Evolutionary conservation across 352 stramenopile species (phyloP).

Genomic region (Lagenidium sp.): DNA sequence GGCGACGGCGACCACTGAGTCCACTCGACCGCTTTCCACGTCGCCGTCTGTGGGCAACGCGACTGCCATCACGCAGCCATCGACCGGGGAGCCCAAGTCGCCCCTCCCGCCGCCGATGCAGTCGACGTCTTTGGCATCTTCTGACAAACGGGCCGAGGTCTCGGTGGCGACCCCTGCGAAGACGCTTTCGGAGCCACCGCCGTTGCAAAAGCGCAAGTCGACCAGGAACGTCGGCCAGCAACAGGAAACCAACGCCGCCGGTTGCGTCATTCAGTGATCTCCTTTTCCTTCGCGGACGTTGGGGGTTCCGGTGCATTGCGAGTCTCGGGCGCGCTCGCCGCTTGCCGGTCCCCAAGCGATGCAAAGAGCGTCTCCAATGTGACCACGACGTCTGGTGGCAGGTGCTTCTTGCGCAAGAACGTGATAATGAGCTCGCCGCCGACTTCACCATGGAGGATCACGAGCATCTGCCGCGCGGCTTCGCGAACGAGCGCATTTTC

Average conservation of each 20-base stretch:
- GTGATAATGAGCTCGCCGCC: slow-evolving; percentile 14
- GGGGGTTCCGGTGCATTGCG: not conserved
- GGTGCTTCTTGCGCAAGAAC: slow-evolving; percentile 6
- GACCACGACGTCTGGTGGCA: not conserved
- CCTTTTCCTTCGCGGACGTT: not conserved
- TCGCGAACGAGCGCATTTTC: slow-evolving; percentile 29
- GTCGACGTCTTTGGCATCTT: no score
- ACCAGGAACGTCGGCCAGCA: slow-evolving; percentile 1
- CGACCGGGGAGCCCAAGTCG: no score
- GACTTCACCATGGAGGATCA: slow-evolving; percentile 25
- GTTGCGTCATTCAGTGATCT: slow-evolving; percentile 11
- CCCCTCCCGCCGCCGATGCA: no score
- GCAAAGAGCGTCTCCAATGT: slow-evolving; percentile 6
- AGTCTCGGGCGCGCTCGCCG: no score
- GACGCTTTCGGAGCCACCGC: no score
- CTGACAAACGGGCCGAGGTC: no score
- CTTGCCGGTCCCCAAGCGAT: not conserved
- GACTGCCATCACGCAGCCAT: no score
- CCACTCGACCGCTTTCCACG: no score
- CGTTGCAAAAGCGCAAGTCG: no score
- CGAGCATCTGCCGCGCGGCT: slow-evolving; percentile 23
- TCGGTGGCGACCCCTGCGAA: no score
- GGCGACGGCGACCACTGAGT: no score
- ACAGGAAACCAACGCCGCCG: not conserved
- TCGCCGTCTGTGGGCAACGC: no score